phyloP scores from a whole-genome alignment of 805 yeast species.

The Cyberlindnera mycetangii region DNA sequence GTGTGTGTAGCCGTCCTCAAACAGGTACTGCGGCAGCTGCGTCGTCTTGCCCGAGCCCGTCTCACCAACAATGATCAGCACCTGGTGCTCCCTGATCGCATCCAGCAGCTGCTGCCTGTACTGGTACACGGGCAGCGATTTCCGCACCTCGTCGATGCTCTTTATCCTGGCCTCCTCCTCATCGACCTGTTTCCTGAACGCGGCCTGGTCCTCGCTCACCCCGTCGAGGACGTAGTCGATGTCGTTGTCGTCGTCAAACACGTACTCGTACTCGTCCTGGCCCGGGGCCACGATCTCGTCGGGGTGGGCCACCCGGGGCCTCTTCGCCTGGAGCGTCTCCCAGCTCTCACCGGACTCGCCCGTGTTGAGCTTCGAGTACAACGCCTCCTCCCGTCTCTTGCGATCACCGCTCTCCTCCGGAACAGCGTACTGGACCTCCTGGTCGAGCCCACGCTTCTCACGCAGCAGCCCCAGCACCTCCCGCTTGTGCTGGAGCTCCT shows the following conservation, averaged over 20 bases:
- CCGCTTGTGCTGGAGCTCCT: constrained; percentile 50
- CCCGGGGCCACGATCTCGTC: constrained; percentile 42
- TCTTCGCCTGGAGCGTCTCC: constrained; percentile 19
- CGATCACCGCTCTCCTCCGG: constrained; percentile 63
- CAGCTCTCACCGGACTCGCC: constrained; percentile 28
- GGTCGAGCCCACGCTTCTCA: constrained; percentile 34
- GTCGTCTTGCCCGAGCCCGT: constrained; percentile 96
- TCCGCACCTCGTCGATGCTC: constrained; percentile 41
- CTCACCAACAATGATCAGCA: constrained; percentile 76
- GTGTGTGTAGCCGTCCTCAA: constrained; percentile 75
- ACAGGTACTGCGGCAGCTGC: constrained; percentile 83
- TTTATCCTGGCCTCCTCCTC: constrained; percentile 34
- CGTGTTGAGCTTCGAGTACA: constrained; percentile 41
- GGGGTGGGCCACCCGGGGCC: constrained; percentile 28
- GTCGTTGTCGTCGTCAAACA: constrained; percentile 65
- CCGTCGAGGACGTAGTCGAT: constrained; percentile 49
- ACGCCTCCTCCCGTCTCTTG: constrained; percentile 49
- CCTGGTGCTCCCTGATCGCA: constrained; percentile 61
- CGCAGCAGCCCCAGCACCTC: constrained; percentile 44
- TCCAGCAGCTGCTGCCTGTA: constrained; percentile 58
- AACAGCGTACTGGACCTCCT: constrained; percentile 41
- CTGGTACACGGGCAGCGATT: constrained; percentile 71
- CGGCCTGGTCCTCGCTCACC: constrained; percentile 33
- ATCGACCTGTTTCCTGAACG: constrained; percentile 34
- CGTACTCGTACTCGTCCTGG: constrained; percentile 63